Conservation (phyloP, 2,329 filamentous ascomycete genomes). For the Hymenoscyphus albidus region DNA sequence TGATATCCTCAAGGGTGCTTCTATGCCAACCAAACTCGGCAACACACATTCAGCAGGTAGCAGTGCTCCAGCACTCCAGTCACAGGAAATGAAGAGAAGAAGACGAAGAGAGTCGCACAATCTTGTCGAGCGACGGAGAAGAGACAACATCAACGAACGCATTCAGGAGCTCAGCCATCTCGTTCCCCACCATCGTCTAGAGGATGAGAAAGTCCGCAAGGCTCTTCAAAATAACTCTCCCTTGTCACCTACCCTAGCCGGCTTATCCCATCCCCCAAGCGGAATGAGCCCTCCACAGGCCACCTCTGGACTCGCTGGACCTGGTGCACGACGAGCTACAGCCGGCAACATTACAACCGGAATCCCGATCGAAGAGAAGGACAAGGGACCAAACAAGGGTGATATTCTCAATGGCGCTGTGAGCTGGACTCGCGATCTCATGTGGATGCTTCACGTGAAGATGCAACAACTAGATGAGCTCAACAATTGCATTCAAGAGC, state of each 20-base stretch:
- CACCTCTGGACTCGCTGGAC: conserved; percentile 83
- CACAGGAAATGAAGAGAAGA: conserved; percentile 91
- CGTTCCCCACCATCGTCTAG: conserved; percentile 85
- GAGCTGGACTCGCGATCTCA: conserved; percentile 93
- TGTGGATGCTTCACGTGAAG: conserved; percentile 93
- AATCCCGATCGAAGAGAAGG: conserved; percentile 91
- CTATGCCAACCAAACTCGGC: conserved; percentile 82
- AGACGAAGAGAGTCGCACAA: conserved; percentile 93
- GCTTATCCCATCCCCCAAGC: conserved; percentile 47
- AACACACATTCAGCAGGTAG: conserved; percentile 30
- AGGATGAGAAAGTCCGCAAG: conserved; percentile 96
- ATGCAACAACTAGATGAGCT: conserved; percentile 86
- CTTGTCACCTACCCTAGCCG: conserved; percentile 75
- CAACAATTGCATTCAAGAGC: conserved; percentile 66
- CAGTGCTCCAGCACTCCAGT: conserved; percentile 49
- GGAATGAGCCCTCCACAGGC: conserved; percentile 67
- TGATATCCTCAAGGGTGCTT: conserved; percentile 85
- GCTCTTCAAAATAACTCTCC: conserved; percentile 90
- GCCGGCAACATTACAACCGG: conserved; percentile 86
- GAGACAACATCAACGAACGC: conserved; percentile 98
- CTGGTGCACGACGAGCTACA: conserved; percentile 72
- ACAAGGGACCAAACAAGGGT: conserved; percentile 98
- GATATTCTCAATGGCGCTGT: conserved; percentile 97
- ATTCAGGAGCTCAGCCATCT: conserved; percentile 95
- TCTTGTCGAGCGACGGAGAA: conserved; percentile 85